These are phyloP conservation scores for Paraphoma sp. DNA, from an alignment of 2,329 filamentous ascomycete genomes.

Conservation along the genomic window DNA sequence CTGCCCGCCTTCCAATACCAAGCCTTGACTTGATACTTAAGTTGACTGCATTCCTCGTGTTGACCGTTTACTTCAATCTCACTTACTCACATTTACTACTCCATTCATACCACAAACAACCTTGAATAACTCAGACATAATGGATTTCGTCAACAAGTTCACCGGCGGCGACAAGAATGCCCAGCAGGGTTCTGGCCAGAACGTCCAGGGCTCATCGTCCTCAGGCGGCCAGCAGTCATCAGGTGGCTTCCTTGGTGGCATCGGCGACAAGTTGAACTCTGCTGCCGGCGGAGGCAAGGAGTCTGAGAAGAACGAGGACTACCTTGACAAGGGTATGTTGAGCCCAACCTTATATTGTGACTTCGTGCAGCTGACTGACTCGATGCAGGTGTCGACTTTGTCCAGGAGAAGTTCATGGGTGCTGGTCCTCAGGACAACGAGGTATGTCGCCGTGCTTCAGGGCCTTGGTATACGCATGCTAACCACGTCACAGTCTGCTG, in stretches of 20 bases:
- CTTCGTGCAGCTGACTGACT: conserved; percentile 9
- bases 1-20: conserved; percentile 1
- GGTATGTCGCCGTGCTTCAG: conserved; percentile 48
- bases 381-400: conserved; percentile 71
- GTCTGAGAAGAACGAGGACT: conserved; percentile 83
- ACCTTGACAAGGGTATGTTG: conserved; percentile 76
- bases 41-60: conserved; percentile 12
- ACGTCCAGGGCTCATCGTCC: conserved; percentile 27
- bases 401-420: conserved; percentile 77
- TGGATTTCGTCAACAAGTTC: conserved; percentile 58
- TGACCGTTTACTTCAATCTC: too few relatives aligned
- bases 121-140: conserved; percentile 28
- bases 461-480: conserved; percentile 9
- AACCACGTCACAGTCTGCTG: conserved; percentile 54
- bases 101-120: conserved; percentile 3
- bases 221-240: conserved; percentile 40
- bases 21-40: conserved; percentile 13
- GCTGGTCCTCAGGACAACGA: conserved; percentile 67
- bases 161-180: conserved; percentile 48
- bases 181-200: conserved; percentile 37
- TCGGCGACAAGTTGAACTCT: conserved; percentile 74
- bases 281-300: conserved; percentile 74
- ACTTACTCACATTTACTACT: too few relatives aligned
- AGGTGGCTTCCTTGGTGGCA: conserved; percentile 62
- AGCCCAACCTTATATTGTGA: neutral